A percentile compares a stretch with the other conserved stretches of the same genome.
Conservation (phyloP, 345 rosid species). For the Clausena lansium region DNA sequence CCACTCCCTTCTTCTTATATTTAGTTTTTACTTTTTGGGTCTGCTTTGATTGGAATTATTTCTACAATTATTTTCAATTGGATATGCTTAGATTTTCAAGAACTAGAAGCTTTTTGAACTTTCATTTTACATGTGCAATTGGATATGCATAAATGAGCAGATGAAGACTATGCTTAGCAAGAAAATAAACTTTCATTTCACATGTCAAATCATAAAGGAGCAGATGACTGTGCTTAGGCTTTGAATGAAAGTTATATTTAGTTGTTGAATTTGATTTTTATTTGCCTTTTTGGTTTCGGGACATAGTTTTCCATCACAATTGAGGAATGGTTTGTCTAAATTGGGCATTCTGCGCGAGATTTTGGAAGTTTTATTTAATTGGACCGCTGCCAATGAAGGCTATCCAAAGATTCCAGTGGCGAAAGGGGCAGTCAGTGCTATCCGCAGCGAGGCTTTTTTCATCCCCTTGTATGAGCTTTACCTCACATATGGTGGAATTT, state of each 20-base stretch:
- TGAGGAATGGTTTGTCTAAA: conserved; percentile 74
- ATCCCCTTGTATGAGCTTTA: conserved; percentile 85
- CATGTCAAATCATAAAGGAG: neutral
- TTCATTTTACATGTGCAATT: neutral
- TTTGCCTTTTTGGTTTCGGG: conserved; percentile 1
- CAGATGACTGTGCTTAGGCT: neutral
- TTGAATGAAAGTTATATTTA: neutral
- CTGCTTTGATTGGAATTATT: neutral
- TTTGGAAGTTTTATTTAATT: conserved; percentile 56
- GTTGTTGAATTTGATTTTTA: neutral
- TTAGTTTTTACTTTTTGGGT: neutral
- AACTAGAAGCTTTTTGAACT: neutral
- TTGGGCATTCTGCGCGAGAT: conserved; percentile 57
- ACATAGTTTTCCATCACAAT: conserved; percentile 50
- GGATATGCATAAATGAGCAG: neutral
- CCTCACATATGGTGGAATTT: conserved; percentile 92
- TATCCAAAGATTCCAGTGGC: conserved; percentile 79
- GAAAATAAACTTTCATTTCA: neutral
- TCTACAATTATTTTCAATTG: neutral
- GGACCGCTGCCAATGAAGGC: conserved; percentile 44
- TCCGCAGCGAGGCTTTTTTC: conserved; percentile 88
- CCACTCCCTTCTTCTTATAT: neutral
- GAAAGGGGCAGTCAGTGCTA: conserved; percentile 60
- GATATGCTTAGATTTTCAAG: neutral
- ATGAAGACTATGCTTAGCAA: neutral